A percentile compares a stretch with the other conserved stretches of the same genome.
phyloP scores from a whole-genome alignment of 805 yeast genomes.

The Barnettozyma botsteinii region DNA sequence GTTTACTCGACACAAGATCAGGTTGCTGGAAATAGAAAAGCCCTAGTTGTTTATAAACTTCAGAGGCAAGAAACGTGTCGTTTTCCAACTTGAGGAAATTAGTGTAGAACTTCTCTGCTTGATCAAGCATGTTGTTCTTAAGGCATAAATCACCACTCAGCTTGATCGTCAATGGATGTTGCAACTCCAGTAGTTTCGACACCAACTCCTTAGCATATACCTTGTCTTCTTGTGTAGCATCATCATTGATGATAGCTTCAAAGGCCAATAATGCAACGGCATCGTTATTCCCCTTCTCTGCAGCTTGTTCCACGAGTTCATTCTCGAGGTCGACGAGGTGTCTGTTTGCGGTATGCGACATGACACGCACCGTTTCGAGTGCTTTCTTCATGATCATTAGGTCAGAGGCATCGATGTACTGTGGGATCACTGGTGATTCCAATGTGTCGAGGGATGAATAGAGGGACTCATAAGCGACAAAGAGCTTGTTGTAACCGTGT shows the following conservation, averaged over 20 bases:
- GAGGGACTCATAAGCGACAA: slow-evolving; percentile 47
- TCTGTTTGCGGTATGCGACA: slow-evolving; percentile 53
- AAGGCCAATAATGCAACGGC: slow-evolving; percentile 74
- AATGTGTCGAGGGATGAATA: slow-evolving; percentile 40
- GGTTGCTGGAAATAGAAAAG: slow-evolving; percentile 51
- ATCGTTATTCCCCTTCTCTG: slow-evolving; percentile 75
- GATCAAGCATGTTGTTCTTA: slow-evolving; percentile 38
- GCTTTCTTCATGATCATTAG: slow-evolving; percentile 65
- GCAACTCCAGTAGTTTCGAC: slow-evolving; percentile 45
- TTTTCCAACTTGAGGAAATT: slow-evolving; percentile 51
- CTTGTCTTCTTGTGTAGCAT: slow-evolving; percentile 47
- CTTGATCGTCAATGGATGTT: slow-evolving; percentile 73
- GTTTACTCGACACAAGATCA: slow-evolving; percentile 46
- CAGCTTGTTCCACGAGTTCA: slow-evolving; percentile 73
- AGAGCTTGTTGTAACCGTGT: slow-evolving; percentile 44
- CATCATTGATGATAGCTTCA: slow-evolving; percentile 44
- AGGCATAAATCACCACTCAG: slow-evolving; percentile 73
- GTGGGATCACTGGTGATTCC: slow-evolving; percentile 33
- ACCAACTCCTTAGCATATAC: slow-evolving; percentile 58
- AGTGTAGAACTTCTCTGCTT: slow-evolving; percentile 56
- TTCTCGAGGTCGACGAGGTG: slow-evolving; percentile 59
- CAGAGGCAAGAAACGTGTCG: slow-evolving; percentile 58
- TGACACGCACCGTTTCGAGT: slow-evolving; percentile 52
- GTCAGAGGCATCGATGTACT: slow-evolving; percentile 46
- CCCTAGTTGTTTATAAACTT: slow-evolving; percentile 66